Evolutionary conservation across 495 filamentous ascomycete species (phyloP), one percentile per base, ranked within the genome.

Genomic region (Penicillium longicatenatum): DNA sequence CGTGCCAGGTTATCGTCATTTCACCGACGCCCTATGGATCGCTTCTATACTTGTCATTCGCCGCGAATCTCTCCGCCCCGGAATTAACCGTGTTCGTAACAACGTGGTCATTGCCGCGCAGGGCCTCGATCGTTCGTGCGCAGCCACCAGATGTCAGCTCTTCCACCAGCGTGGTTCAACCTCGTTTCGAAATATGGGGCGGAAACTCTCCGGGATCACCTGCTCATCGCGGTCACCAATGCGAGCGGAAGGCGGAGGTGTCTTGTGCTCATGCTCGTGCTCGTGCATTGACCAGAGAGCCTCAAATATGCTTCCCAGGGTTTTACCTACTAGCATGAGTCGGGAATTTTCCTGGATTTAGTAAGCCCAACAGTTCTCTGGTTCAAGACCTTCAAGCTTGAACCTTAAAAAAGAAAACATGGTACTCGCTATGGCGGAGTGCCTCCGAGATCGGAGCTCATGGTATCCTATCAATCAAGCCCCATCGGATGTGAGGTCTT

Each of bases 401-500:
- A 58, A 62, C 44, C 26, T 55, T 54, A 19, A 53, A 58, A 43
- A 19, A 30, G 24, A 31, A 31, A 48, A 48, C 1, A 24, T 52
- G 56, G 45, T 50, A 57, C 49, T 44, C 19, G 43, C 37, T 16
- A n/a, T 37, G 16, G n/a, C 20, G 8, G 31, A 50, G 41, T n/a
- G 47, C 14, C 62, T 64, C 62, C 58, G 61, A 64, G 54, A 55
- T 64, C 61, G 61, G 61, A 64, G 61, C 35, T 39, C 21, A 53
- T 42, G 22, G 33, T 37, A 10, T 50, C 22, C 12, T 16, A 3
- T 21, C 45, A 21, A 48, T 48, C 45, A 48, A 48, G 22, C 45
- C 24, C 43, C 43, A 46, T 46, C 43, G 20, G 43, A 46, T 46
- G 43, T 21, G 30, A 42, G 29, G 30, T 47, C 17, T 48, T 19